Percentiles rank a stretch among this genome's conserved stretches.
Conservation (phyloP, 768 basidiomycete genomes). For the Calocera viscosa region DNA sequence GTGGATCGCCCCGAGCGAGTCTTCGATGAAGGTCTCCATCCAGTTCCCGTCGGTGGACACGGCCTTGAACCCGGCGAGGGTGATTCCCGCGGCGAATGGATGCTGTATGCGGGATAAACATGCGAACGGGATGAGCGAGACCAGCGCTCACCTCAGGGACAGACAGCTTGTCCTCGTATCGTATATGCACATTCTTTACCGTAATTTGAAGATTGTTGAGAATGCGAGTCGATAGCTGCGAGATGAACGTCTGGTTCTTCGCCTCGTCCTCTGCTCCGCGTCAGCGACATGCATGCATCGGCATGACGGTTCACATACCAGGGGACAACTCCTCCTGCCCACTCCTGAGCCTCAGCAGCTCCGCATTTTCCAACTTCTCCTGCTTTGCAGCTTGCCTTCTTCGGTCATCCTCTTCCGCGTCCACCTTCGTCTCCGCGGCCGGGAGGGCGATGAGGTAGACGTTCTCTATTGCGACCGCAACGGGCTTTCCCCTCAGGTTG, state of each 20-base stretch:
- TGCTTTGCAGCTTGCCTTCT: constrained; percentile 74
- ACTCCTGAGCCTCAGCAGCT: constrained; percentile 37
- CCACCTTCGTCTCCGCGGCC: constrained; percentile 48
- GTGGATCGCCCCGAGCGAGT: constrained; percentile 72
- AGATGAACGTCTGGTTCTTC: constrained; percentile 74
- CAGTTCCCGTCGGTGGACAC: constrained; percentile 80
- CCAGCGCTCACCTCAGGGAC: constrained; percentile 68
- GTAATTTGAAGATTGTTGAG: constrained; percentile 95
- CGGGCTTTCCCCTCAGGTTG: constrained; percentile 78
- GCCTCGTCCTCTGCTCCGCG: constrained; percentile 37
- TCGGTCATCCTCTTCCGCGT: constrained; percentile 74
- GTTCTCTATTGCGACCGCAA: constrained; percentile 83
- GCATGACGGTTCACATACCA: background rate
- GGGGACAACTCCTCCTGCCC: background rate
- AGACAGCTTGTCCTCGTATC: constrained; percentile 90
- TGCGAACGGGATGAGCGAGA: background rate
- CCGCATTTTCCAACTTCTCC: constrained; percentile 80
- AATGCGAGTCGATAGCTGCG: constrained; percentile 74
- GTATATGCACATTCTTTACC: constrained; percentile 87
- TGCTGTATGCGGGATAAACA: constrained; percentile 40
- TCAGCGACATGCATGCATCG: constrained; percentile 14
- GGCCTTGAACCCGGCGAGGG: constrained; percentile 75
- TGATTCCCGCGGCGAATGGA: constrained; percentile 85
- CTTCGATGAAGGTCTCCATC: constrained; percentile 86
- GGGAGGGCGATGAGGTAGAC: constrained; percentile 89